Base-by-base conservation (phyloP, 805 yeast species). In the Priceomyces carsonii region DNA sequence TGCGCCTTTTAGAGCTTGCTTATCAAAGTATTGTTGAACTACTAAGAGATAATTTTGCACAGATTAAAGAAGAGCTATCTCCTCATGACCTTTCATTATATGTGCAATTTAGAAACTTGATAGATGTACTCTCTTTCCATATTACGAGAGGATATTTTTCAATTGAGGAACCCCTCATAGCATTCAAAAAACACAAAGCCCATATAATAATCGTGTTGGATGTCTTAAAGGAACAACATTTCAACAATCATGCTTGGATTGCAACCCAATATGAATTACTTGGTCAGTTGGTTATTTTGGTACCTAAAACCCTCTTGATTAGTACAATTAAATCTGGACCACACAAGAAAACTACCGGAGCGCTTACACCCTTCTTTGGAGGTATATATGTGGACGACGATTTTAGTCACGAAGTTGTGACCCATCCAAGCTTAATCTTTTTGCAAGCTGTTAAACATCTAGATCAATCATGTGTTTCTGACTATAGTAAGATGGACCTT, bases 211-310 rank as follows among this genome's bases (percentile, higher is more conserved):
- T 73, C 31, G 76, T 82, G 1, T 45, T 66, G 6, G 45, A 44
- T 8, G 49, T 72, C 4, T 38, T 69, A 12, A 57, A 62, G n/a
- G 8, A 50, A 42, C 9, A 47, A 60, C 5, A 21, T 15, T 32
- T 40, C 5, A 35, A 30, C 12, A 40, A 35, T 18, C 19, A 41
- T 18, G 44, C 68, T 26, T 85, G 95, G 95, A 48, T 70, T 8
- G 71, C 81, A 0, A 50, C 61, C n/a, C 95, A 85, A 50, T 73
- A 77, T 44, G 72, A 77, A 26, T 75, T 84, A 80, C 59, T 85
- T 8, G 87, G 84, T 0, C 76, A 81, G 38, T 53, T 83, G 12
- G 58, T 80, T 33, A 69, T 62, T 7, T 34, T 57, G n/a, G 63
- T 75, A 1, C 85, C 85, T 0, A 43, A 50, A 8, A 71, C 77